Evolutionary conservation across 2,329 filamentous ascomycete genomes (phyloP), one percentile per base, ranked within the genome.

Genomic region (Fusarium avenaceum): DNA sequence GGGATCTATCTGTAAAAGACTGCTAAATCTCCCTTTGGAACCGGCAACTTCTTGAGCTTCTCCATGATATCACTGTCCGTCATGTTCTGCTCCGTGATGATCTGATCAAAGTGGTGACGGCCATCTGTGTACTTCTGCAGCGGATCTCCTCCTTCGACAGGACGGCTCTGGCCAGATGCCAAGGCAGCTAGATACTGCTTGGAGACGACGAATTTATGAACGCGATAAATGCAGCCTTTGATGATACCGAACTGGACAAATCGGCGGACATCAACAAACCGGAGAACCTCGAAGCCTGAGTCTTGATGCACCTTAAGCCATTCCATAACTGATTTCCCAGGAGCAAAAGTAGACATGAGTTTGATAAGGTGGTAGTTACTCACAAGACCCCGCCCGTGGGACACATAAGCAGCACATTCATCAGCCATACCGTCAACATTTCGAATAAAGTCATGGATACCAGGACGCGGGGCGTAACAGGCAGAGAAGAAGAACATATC

Each of bases 191-290:
- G 79, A 71, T 89, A 87, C 76, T 88, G 86, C 74, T 88, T 88
- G 6, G 86, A 89, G 2, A 96, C 87, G 28, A 93, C 92, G 76
- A 96, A 96, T 77, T 96, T 96, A 81, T 98, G 93, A 40, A 97
- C 90, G 33, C 96, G 89, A 79, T 97, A 97, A 24, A 99, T 81
- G 71, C 96, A 92, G 17, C 95, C 94, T 80, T 98, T 98, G 78
- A 98, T 97, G 61, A 97, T 87, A 58, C 95, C 96, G 75, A 98
- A 99, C 61, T 97, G 96, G 67, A 98, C 93, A 67, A 99, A 90
- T 28, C 96, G 90, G 14, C 96, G 89, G 56, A 97, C 89, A 77
- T 99, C 96, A 58, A 99, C 89, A 74, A 90, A 90, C 14, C 86
- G 83, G 10, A 97, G 84, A 39, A 92, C 85, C 60, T 89, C 85